These are phyloP conservation scores for Candida golubevii DNA, from an alignment of 805 yeast species.

Conservation along the genomic window DNA sequence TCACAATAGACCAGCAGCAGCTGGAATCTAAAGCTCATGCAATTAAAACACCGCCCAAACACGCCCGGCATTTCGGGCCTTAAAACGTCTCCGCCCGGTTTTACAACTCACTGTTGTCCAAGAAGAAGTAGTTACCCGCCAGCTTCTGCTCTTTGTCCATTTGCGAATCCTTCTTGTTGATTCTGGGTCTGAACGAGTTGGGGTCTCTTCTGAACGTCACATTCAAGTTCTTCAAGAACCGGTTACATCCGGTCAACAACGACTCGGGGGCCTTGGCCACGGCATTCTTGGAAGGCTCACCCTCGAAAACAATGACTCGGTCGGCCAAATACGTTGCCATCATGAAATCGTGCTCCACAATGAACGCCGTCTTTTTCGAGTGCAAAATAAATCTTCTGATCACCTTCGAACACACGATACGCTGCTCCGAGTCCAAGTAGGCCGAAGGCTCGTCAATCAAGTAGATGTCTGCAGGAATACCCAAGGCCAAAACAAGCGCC, in stretches of 20 bases:
- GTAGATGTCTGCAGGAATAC: constrained; percentile 93
- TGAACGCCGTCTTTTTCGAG: constrained; percentile 96
- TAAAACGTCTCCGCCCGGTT: constrained; percentile 7
- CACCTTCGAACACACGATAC: constrained; percentile 98
- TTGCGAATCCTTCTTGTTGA: constrained; percentile 95
- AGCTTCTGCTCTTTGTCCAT: constrained; percentile 98
- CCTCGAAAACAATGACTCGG: constrained; percentile 97
- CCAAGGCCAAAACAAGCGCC: constrained; percentile 92
- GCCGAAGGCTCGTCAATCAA: constrained; percentile 99
- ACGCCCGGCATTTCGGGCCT: constrained; percentile 5
- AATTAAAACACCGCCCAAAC: constrained; percentile 11
- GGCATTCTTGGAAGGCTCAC: constrained; percentile 83
- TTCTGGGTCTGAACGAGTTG: constrained; percentile 96
- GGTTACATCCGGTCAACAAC: constrained; percentile 93
- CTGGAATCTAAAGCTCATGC: constrained; percentile 17
- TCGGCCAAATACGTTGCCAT: constrained; percentile 99
- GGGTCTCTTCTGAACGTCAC: constrained; percentile 99
- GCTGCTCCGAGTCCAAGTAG: constrained; percentile 97
- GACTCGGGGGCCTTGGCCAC: constrained; percentile 87
- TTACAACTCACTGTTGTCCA: constrained; percentile 57
- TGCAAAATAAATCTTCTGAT: constrained; percentile 95
- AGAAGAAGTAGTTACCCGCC: constrained; percentile 91
- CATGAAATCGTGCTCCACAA: constrained; percentile 99
- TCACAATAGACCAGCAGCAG: constrained; percentile 11
- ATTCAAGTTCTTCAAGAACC: constrained; percentile 92